phyloP scores from a whole-genome alignment of 2,329 filamentous ascomycete species.

The Fusarium humuli region DNA sequence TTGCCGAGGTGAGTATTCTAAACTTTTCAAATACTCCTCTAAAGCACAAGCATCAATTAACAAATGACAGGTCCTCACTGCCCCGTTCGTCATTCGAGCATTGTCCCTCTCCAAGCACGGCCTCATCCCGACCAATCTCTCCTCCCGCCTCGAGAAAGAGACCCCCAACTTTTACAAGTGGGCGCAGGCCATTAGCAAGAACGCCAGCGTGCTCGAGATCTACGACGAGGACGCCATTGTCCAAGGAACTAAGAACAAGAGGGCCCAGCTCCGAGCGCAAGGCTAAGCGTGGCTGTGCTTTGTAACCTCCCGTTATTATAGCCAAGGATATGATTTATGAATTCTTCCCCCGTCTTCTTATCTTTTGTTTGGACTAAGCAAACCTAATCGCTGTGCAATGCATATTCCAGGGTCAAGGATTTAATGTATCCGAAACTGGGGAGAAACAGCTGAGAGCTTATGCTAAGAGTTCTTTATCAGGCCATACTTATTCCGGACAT shows the following conservation, averaged over 20 bases:
- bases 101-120: conserved; percentile 65
- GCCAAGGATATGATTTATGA: neutral
- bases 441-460: neutral
- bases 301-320: neutral
- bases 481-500: neutral
- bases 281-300: conserved; percentile 8
- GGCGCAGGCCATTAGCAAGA: conserved; percentile 68
- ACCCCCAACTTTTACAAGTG: conserved; percentile 77
- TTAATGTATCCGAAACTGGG: conserved; percentile 9
- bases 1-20: conserved; percentile 72
- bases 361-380: conserved; percentile 3
- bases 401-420: neutral
- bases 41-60: conserved; percentile 2
- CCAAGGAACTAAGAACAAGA: conserved; percentile 33
- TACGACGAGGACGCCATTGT: conserved; percentile 62
- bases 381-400: conserved; percentile 11
- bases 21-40: neutral
- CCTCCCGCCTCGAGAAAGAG: conserved; percentile 60
- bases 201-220: conserved; percentile 74
- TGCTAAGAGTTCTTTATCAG: neutral
- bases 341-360: neutral
- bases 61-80: conserved; percentile 65
- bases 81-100: conserved; percentile 74
- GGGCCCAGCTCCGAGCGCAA: conserved; percentile 32
- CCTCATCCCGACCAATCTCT: conserved; percentile 63